Percentiles rank a stretch among this genome's conserved stretches.
Conservation (phyloP, 2,329 filamentous ascomycete species). For the Cladosporium sp. region DNA sequence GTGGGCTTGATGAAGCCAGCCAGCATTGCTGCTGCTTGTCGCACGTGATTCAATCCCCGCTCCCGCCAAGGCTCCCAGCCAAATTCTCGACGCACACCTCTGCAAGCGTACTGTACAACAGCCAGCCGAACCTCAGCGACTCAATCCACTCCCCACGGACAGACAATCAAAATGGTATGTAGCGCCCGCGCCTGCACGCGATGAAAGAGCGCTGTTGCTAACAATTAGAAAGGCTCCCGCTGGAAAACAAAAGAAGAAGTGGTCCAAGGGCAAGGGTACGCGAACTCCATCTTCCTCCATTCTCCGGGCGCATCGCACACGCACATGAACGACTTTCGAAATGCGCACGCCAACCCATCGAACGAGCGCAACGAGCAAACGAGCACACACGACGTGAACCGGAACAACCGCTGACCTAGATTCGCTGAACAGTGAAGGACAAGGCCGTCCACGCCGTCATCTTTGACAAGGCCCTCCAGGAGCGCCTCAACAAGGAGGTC, state of each 20-base stretch:
- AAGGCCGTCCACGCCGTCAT: conserved; percentile 99
- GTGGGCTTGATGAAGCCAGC: background rate
- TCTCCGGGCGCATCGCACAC: conserved; percentile 15
- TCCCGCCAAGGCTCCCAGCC: conserved; percentile 1
- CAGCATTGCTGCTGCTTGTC: background rate
- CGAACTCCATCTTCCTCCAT: conserved; percentile 21
- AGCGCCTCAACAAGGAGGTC: conserved; percentile 99
- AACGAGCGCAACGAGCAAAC: conserved; percentile 21
- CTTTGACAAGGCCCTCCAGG: conserved; percentile 94
- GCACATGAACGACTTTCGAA: conserved; percentile 18
- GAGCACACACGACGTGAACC: conserved; percentile 8
- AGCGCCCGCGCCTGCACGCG: background rate
- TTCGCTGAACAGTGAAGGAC: conserved; percentile 82
- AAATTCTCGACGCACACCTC: conserved; percentile 1
- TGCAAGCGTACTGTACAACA: conserved; percentile 5
- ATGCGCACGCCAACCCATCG: conserved; percentile 3
- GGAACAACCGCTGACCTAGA: conserved; percentile 27
- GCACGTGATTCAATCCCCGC: conserved; percentile 1
- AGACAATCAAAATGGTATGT: conserved; percentile 20
- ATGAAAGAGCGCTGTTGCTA: background rate
- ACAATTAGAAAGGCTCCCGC: conserved; percentile 17
- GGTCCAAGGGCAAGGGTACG: conserved; percentile 58
- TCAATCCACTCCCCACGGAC: conserved; percentile 16
- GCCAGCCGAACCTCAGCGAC: conserved; percentile 13
- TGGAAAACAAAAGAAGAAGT: conserved; percentile 77